A percentile compares a stretch with the other conserved stretches of the same genome.
phyloP scores from a whole-genome alignment of 805 yeast species.

The Priceomyces carsonii region DNA sequence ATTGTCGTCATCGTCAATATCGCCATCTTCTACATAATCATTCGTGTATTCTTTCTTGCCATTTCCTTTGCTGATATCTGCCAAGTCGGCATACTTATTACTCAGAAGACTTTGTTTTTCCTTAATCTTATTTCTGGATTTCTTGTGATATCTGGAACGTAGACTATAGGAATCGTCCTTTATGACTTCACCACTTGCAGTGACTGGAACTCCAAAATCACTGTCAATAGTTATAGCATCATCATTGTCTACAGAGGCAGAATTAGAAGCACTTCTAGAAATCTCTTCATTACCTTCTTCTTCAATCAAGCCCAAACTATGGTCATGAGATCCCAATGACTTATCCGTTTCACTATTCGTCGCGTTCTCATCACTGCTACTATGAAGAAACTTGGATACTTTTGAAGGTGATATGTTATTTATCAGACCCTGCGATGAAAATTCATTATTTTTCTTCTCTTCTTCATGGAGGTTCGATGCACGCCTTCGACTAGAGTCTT shows the following conservation, averaged over 20 bases:
- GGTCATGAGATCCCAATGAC: background rate
- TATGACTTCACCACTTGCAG: slow-evolving; percentile 19
- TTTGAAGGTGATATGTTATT: too few species aligned
- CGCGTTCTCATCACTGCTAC: slow-evolving; percentile 2
- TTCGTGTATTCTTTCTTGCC: too few species aligned
- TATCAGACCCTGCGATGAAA: too few species aligned
- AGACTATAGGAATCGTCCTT: too few species aligned
- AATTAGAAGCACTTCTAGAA: slow-evolving; percentile 14
- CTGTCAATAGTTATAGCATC: slow-evolving; percentile 28
- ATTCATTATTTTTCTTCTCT: background rate
- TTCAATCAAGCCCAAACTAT: slow-evolving; percentile 19
- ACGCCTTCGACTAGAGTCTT: slow-evolving; percentile 4
- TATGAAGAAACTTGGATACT: background rate
- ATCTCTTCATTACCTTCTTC: slow-evolving; percentile 14
- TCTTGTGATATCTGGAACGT: too few species aligned
- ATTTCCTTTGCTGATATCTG: too few species aligned
- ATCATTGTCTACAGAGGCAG: slow-evolving; percentile 15
- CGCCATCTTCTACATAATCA: slow-evolving; percentile 7
- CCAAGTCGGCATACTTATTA: too few species aligned
- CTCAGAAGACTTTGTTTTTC: too few species aligned
- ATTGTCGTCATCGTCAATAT: slow-evolving; percentile 3
- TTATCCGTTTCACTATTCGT: slow-evolving; percentile 2
- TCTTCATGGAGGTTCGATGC: slow-evolving; percentile 2
- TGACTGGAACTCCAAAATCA: slow-evolving; percentile 31
- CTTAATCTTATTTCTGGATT: background rate